A percentile compares a stretch with the other conserved stretches of the same genome.
phyloP scores from a whole-genome alignment of 176 grass and related monocot species.

The Cocos nucifera region DNA sequence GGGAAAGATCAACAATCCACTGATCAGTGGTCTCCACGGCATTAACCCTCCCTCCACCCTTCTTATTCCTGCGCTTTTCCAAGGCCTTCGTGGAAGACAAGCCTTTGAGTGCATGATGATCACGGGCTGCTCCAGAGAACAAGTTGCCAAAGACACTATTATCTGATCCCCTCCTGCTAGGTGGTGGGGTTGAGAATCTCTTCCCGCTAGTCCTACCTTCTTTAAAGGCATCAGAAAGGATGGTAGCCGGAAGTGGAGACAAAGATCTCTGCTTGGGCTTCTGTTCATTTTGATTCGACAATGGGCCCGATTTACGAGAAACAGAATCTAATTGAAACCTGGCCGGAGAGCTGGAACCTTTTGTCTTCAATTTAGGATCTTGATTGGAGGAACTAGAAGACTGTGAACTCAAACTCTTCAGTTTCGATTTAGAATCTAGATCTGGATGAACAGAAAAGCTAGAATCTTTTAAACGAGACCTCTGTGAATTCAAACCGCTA shows the following conservation, averaged over 20 bases:
- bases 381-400: conserved; percentile 5
- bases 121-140: conserved; percentile 23
- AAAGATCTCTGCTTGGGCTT: conserved; percentile 42
- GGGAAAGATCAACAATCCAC: conserved; percentile 61
- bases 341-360: conserved; percentile 3
- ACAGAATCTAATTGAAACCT: conserved; percentile 20
- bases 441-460: conserved; percentile 8
- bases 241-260: conserved; percentile 50
- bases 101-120: background rate
- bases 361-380: conserved; percentile 39
- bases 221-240: conserved; percentile 66
- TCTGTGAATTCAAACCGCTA: conserved; percentile 10
- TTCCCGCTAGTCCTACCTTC: conserved; percentile 67
- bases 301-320: conserved; percentile 1
- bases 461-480: conserved; percentile 11
- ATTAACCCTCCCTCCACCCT: conserved; percentile 36
- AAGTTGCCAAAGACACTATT: conserved; percentile 53
- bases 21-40: conserved; percentile 52
- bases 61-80: conserved; percentile 24
- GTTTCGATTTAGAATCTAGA: conserved; percentile 1
- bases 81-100: conserved; percentile 5
- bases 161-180: conserved; percentile 48
- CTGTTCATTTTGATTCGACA: background rate
- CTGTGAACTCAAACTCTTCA: background rate
- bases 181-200: conserved; percentile 79